A percentile compares a stretch with the other conserved stretches of the same genome.
Conservation (phyloP, 179 eudicot species). For the Silene coronaria region DNA sequence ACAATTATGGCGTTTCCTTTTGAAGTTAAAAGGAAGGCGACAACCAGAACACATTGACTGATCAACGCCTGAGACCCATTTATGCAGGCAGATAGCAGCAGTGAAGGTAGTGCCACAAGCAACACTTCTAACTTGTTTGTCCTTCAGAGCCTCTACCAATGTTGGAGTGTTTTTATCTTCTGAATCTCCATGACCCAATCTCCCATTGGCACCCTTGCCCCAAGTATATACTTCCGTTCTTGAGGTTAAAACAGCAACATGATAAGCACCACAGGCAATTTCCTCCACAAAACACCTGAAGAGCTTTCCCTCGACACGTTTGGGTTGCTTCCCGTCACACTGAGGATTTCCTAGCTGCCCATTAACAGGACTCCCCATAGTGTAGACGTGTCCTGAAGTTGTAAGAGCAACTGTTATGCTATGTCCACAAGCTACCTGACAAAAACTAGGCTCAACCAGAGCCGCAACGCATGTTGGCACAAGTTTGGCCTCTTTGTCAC, state of each 20-base stretch:
- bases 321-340: constrained; percentile 77
- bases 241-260: constrained; percentile 84
- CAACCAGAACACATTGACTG: constrained; percentile 99
- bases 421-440: constrained; percentile 93
- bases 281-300: constrained; percentile 76
- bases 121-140: constrained; percentile 89
- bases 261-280: constrained; percentile 94
- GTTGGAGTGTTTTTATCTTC: constrained; percentile 80
- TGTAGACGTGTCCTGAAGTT: constrained; percentile 82
- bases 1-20: constrained; percentile 95
- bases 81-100: constrained; percentile 93
- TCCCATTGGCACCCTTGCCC: constrained; percentile 97
- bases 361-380: constrained; percentile 93
- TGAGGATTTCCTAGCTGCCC: constrained; percentile 91
- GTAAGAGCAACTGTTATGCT: constrained; percentile 93
- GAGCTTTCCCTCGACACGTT: constrained; percentile 77
- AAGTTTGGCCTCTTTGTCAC: constrained; percentile 85
- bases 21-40: constrained; percentile 86
- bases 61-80: constrained; percentile 94
- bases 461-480: constrained; percentile 94
- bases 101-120: constrained; percentile 95
- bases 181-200: constrained; percentile 88
- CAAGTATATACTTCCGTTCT: constrained; percentile 96
- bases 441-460: constrained; percentile 85
- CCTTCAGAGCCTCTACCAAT: constrained; percentile 80